phyloP scores from a whole-genome alignment of 2,329 filamentous ascomycete genomes.

The Proliferodiscus dingleyae region DNA sequence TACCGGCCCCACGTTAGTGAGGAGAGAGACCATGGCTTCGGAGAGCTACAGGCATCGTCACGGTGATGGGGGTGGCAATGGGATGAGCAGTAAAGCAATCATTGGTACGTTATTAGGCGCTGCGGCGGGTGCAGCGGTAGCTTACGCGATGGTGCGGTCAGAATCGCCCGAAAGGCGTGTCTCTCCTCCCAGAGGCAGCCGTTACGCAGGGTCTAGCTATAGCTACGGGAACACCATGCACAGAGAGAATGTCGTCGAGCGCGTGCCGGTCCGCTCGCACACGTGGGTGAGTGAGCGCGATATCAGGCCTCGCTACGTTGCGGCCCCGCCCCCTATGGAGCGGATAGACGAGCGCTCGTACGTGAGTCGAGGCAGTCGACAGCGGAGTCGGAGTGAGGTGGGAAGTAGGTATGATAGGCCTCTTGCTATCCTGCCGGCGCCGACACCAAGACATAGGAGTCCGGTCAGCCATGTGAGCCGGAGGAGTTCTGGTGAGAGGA shows the following conservation, averaged over 20 bases:
- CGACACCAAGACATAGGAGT: conserved; percentile 1
- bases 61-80: conserved; percentile 5
- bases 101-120: conserved; percentile 75
- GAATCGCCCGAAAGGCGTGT: conserved; percentile 37
- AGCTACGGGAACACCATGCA: neutral
- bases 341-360: conserved; percentile 17
- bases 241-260: conserved; percentile 9
- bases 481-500: neutral
- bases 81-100: conserved; percentile 56
- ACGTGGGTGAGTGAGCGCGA: conserved; percentile 4
- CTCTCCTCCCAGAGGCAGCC: neutral
- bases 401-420: conserved; percentile 8
- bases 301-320: conserved; percentile 12
- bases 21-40: conserved; percentile 6
- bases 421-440: conserved; percentile 8
- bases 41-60: conserved; percentile 5
- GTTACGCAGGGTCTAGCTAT: neutral
- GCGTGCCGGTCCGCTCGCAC: conserved; percentile 12
- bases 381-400: neutral
- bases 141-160: conserved; percentile 67
- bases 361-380: conserved; percentile 5
- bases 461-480: conserved; percentile 1
- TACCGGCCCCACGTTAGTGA: neutral
- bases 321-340: conserved; percentile 3
- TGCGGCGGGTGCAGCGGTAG: conserved; percentile 69